Evolutionary conservation across 441 rosid species (phyloP).

Genomic region (Mallotus japonicus): DNA sequence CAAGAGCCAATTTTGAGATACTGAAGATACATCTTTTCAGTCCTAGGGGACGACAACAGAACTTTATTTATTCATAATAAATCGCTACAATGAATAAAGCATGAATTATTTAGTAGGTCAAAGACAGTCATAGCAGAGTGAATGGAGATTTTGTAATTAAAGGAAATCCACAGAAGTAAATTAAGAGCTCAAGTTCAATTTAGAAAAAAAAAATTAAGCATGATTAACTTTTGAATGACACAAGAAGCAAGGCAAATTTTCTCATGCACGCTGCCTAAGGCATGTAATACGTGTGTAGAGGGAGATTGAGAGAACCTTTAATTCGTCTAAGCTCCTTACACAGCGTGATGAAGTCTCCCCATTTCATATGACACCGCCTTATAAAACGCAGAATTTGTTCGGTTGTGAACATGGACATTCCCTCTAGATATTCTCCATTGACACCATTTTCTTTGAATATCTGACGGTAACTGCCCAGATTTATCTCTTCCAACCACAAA

Average conservation of each 20-base stretch:
- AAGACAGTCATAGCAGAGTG: neutral
- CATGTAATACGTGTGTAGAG: neutral
- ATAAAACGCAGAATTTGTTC: constrained; percentile 98
- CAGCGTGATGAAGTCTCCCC: constrained; percentile 99
- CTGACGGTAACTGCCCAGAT: constrained; percentile 87
- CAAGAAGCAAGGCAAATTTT: neutral
- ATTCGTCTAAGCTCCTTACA: constrained; percentile 98
- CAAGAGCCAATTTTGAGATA: too few species aligned
- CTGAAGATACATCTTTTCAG: neutral
- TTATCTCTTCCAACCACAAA: constrained; percentile 93
- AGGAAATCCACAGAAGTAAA: neutral
- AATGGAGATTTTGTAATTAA: neutral
- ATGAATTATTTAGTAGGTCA: neutral
- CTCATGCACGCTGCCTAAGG: neutral
- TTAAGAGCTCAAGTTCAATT: too few species aligned
- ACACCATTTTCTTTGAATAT: constrained; percentile 91
- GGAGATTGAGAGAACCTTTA: constrained; percentile 53
- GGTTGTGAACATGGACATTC: constrained; percentile 99
- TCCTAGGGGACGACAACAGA: neutral
- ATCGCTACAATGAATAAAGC: neutral
- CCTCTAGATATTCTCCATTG: constrained; percentile 93
- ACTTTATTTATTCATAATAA: neutral
- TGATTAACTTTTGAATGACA: neutral
- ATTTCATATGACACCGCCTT: constrained; percentile 98
- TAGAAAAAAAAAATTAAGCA: too few species aligned